phyloP scores from a whole-genome alignment of 306 rosid species.

The Herpetospermum pedunculosum region DNA sequence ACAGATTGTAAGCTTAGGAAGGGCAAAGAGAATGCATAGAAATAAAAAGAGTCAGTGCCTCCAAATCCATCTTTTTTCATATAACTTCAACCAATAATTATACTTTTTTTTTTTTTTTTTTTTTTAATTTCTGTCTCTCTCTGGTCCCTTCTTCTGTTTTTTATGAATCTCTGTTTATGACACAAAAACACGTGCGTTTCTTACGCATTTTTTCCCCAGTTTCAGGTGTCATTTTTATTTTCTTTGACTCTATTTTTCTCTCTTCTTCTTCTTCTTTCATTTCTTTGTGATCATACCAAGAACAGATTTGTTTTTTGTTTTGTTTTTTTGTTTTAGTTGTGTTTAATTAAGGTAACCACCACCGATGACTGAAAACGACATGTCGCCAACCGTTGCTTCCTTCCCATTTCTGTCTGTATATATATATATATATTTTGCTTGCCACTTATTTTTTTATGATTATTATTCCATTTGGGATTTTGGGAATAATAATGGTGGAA shows the following conservation, averaged over 20 bases:
- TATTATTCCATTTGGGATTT: conserved; percentile 12
- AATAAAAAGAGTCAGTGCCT: neutral
- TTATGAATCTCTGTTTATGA: neutral
- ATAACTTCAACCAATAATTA: neutral
- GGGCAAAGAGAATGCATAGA: neutral
- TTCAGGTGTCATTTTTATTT: neutral
- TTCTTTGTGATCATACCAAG: conserved; percentile 29
- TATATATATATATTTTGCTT: neutral
- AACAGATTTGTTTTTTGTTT: conserved; percentile 16
- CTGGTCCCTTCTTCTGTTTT: neutral
- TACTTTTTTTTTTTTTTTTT: neutral
- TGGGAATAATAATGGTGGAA: neutral
- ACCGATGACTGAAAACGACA: conserved; percentile 74
- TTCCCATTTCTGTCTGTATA: conserved; percentile 12
- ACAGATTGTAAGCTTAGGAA: neutral
- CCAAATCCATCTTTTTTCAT: neutral
- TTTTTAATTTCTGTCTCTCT: conserved; percentile 12
- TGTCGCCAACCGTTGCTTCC: conserved; percentile 54
- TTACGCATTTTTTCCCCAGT: neutral
- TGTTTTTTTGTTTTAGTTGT: conserved; percentile 26
- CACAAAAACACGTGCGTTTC: conserved; percentile 6
- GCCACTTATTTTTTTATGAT: conserved; percentile 4
- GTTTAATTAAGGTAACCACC: conserved; percentile 42
- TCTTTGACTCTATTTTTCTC: neutral
- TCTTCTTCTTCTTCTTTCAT: conserved; percentile 11